Percentiles rank a stretch among this genome's conserved stretches.
phyloP scores from a whole-genome alignment of 192 early-diverging fungal genomes.

The Umbelopsis isabellina region DNA sequence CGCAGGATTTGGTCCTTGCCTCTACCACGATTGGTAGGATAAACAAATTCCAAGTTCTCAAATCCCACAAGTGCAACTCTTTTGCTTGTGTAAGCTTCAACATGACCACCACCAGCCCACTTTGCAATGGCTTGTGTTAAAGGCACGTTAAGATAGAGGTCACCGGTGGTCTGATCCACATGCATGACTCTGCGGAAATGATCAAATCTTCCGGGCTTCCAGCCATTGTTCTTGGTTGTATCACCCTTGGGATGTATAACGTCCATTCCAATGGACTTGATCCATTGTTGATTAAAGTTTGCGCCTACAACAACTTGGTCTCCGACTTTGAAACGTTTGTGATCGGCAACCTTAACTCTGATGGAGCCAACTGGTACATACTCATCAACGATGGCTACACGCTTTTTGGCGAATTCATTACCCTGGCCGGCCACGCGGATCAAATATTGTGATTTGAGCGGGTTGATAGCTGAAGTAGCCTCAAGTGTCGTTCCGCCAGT shows the following conservation, averaged over 20 bases:
- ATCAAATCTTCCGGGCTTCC: constrained; percentile 42
- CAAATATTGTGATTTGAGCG: constrained; percentile 32
- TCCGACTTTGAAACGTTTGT: constrained; percentile 32
- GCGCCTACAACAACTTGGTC: constrained; percentile 44
- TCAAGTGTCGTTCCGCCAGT: constrained; percentile 43
- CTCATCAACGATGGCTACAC: constrained; percentile 39
- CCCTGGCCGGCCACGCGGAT: constrained; percentile 38
- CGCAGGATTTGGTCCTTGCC: constrained; percentile 40
- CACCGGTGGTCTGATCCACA: constrained; percentile 29
- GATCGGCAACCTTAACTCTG: constrained; percentile 15
- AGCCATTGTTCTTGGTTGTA: constrained; percentile 33
- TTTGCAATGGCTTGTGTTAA: constrained; percentile 41
- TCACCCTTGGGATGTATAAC: constrained; percentile 41
- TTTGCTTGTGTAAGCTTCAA: constrained; percentile 40
- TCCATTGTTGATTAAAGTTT: constrained; percentile 45
- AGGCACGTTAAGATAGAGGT: constrained; percentile 43
- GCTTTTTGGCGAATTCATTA: constrained; percentile 32
- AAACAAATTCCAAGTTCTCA: constrained; percentile 42
- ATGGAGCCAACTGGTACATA: constrained; percentile 45
- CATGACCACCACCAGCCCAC: constrained; percentile 44
- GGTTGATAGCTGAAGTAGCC: constrained; percentile 35
- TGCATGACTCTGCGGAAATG: constrained; percentile 42
- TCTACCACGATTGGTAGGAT: constrained; percentile 37
- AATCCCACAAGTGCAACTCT: constrained; percentile 40
- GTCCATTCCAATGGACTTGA: constrained; percentile 50